Percentiles rank a stretch among this genome's conserved stretches.
These are phyloP conservation scores for Linaria vulgaris DNA, from an alignment of 257 asterid genomes.

Conservation along the genomic window DNA sequence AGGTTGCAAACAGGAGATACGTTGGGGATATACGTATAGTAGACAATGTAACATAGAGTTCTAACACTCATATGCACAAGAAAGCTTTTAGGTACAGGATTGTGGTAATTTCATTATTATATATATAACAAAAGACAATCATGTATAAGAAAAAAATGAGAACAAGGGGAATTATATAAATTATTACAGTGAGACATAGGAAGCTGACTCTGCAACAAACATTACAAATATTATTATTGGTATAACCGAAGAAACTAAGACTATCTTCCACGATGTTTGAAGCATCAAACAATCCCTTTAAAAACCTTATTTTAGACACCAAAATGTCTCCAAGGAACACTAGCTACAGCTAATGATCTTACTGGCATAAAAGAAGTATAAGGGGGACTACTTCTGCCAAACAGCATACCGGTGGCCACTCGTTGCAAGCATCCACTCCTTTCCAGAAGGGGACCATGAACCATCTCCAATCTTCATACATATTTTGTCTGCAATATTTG, in stretches of 20 bases:
- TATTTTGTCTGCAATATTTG: conserved; percentile 65
- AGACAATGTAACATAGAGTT: no score
- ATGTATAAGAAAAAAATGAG: background rate
- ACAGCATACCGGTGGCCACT: conserved; percentile 84
- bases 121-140: background rate
- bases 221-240: background rate
- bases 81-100: background rate
- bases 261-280: background rate
- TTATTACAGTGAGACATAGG: background rate
- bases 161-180: background rate
- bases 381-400: conserved; percentile 63
- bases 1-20: no score
- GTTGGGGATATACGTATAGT: no score
- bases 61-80: background rate
- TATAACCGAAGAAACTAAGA: background rate
- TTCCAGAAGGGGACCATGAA: conserved; percentile 83
- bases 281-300: conserved; percentile 7
- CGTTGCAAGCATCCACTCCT: conserved; percentile 77
- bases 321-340: background rate
- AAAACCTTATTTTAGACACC: conserved; percentile 30
- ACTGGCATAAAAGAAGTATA: background rate
- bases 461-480: conserved; percentile 94
- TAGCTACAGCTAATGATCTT: no score
- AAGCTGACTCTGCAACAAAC: background rate
- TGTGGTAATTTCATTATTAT: background rate